Evolutionary conservation across 805 yeast genomes (phyloP), one percentile per base, ranked within the genome.

Genomic region (Candida argentea): DNA sequence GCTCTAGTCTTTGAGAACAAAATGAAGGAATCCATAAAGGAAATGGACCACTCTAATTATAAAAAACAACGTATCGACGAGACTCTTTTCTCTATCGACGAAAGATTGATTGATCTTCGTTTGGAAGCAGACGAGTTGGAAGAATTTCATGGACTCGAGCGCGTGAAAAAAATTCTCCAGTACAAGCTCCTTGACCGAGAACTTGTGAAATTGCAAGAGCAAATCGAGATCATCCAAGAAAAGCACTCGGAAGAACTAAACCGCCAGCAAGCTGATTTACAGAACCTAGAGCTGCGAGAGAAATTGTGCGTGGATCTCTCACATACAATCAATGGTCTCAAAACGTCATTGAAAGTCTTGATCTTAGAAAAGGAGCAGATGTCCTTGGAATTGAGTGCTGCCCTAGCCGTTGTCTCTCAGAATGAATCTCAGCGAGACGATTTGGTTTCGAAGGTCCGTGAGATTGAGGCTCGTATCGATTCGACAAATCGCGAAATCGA

Each of bases 1-100:
- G 95, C 97, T 1, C 78, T 76, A 34, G 81, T 87, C 3, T 91
- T 89, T 56, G 97, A 91, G 45, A 60, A 67, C 21, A 82, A 83
- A 49, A 61, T 87, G 30, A 70, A 67, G 33, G 94, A 86, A 32
- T 82, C 95, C 1, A 57, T 67, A 35, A 79, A 76, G 46, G 89
- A 85, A 40, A 83, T 87, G 86, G 60, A 61, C 4, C 75, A 72
- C 34, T 76, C 95, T 0, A 73, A 69, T 36, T 66, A 62, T 35
- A 83, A 83, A 40, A 68, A 77, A 38, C 74, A 67, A 30, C 74
- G 83, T 44, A 82, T 84, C 27, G 81, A 73, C 35, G 85, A 78
- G 40, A 76, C 84, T 50, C 60, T 89, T 42, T 52, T 54, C 12
- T 78, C 78, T 35, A 74, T 86, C 25, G 76, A 77, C 33, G 76